Conservation (phyloP, 805 yeast species). For the Wickerhamiella shivajii region DNA sequence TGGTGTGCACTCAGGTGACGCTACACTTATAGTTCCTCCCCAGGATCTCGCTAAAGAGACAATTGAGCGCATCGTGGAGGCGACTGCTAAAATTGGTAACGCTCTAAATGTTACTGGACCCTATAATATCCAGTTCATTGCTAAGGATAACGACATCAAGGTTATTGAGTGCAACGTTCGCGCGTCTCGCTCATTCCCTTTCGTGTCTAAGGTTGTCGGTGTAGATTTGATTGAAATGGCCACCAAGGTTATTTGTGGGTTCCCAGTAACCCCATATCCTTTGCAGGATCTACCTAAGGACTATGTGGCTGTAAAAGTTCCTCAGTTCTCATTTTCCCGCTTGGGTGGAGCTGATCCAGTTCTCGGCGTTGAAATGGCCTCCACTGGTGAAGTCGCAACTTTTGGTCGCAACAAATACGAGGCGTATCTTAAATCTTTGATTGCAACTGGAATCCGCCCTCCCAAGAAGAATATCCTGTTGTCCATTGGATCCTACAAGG, state of each 20-base stretch:
- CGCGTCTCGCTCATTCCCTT: constrained; percentile 99
- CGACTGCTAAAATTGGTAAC: constrained; percentile 89
- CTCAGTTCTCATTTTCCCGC: constrained; percentile 94
- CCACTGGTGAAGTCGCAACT: constrained; percentile 97
- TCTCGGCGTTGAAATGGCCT: constrained; percentile 97
- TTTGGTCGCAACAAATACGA: constrained; percentile 94
- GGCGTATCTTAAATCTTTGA: constrained; percentile 86
- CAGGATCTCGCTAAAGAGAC: constrained; percentile 89
- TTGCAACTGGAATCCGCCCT: constrained; percentile 87
- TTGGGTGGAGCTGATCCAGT: constrained; percentile 97
- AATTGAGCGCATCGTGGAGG: constrained; percentile 78
- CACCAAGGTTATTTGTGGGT: constrained; percentile 83
- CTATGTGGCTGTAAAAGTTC: constrained; percentile 92
- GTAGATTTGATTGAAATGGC: constrained; percentile 95
- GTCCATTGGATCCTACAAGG: constrained; percentile 94
- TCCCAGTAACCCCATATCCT: constrained; percentile 83
- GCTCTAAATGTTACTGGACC: constrained; percentile 97
- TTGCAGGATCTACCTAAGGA: constrained; percentile 77
- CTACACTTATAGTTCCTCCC: constrained; percentile 92
- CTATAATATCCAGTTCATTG: constrained; percentile 91
- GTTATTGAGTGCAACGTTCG: constrained; percentile 97
- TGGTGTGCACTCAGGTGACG: constrained; percentile 99
- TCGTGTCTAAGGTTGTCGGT: constrained; percentile 93
- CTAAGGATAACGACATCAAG: constrained; percentile 88
- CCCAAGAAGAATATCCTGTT: constrained; percentile 90